A percentile compares a stretch with the other conserved stretches of the same genome.
Evolutionary conservation across 768 basidiomycete species (phyloP).

Genomic region (Pilatotrama ljubarskyi): DNA sequence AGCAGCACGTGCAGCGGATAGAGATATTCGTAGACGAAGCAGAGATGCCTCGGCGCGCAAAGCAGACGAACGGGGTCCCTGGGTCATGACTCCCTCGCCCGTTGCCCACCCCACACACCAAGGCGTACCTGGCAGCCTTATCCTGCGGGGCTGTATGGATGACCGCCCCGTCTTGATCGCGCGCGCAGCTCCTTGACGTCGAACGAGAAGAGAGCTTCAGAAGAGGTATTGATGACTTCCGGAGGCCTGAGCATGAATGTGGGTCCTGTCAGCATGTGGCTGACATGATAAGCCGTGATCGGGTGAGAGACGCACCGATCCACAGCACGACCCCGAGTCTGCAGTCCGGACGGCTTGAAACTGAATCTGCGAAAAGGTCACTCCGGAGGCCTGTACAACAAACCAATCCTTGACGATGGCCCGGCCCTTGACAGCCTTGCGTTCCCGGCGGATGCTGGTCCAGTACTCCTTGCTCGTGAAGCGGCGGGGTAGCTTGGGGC

Average conservation of each 20-base stretch:
- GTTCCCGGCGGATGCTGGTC: background rate
- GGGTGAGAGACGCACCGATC: background rate
- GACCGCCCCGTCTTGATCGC: background rate
- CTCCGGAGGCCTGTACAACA: background rate
- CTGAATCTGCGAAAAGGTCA: conserved; percentile 2
- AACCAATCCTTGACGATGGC: background rate
- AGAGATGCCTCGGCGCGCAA: too few species aligned
- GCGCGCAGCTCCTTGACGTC: conserved; percentile 9
- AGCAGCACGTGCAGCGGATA: too few species aligned
- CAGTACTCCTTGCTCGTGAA: background rate
- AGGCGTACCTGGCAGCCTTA: background rate
- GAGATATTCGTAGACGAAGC: too few species aligned
- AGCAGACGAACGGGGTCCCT: too few species aligned
- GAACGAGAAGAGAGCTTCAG: background rate
- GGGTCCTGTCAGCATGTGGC: background rate
- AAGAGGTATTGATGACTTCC: conserved; percentile 3
- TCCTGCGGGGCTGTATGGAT: background rate
- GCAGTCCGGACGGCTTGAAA: background rate
- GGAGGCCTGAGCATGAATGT: background rate
- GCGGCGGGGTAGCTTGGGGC: background rate
- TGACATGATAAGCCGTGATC: background rate
- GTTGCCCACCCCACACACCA: background rate
- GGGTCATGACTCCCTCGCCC: too few species aligned
- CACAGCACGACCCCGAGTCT: background rate
- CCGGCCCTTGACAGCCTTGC: background rate